Percentiles rank a stretch among this genome's conserved stretches.
phyloP scores from a whole-genome alignment of 1,284 basidiomycete species.

The Cutaneotrichosporon sp. region DNA sequence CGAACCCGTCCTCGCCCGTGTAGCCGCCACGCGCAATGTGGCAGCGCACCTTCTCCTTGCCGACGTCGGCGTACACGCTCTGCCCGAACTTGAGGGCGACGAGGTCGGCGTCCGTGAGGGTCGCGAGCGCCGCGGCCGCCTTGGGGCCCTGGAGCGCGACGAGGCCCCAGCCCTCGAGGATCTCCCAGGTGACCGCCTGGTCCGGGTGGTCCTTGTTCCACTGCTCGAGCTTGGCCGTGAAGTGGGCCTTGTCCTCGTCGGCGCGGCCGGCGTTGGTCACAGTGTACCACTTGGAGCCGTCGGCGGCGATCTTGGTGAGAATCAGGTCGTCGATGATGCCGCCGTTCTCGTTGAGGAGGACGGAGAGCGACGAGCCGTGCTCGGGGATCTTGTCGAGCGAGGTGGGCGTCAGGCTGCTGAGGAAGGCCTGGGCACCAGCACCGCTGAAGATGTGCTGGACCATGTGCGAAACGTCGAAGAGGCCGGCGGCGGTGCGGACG shows the following conservation, averaged over 20 bases:
- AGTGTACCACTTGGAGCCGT: slow-evolving; percentile 81
- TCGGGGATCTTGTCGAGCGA: slow-evolving; percentile 67
- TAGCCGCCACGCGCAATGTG: slow-evolving; percentile 97
- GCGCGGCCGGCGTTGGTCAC: slow-evolving; percentile 95
- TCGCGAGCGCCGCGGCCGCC: slow-evolving; percentile 74
- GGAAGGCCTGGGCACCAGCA: slow-evolving; percentile 70
- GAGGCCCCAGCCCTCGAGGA: slow-evolving; percentile 83
- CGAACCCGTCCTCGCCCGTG: slow-evolving; percentile 98
- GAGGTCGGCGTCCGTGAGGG: slow-evolving; percentile 69
- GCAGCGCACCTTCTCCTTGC: slow-evolving; percentile 64
- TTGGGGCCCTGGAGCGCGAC: slow-evolving; percentile 91
- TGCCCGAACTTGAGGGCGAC: slow-evolving; percentile 73
- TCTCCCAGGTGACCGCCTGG: slow-evolving; percentile 74
- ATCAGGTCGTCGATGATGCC: slow-evolving; percentile 94
- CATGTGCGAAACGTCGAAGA: slow-evolving; percentile 99
- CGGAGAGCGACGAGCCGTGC: slow-evolving; percentile 78
- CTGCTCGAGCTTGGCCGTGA: slow-evolving; percentile 65
- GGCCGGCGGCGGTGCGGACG: slow-evolving; percentile 76
- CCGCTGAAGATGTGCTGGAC: slow-evolving; percentile 84
- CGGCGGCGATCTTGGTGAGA: slow-evolving; percentile 72
- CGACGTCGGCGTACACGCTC: slow-evolving; percentile 71
- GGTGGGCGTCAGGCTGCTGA: slow-evolving; percentile 82
- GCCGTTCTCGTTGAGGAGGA: slow-evolving; percentile 82
- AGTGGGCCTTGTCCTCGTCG: slow-evolving; percentile 77
- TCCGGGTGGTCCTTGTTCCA: slow-evolving; percentile 68